Base-by-base conservation (phyloP, 2,329 filamentous ascomycete genomes). In the Aspergillus pseudoviridinutans region DNA sequence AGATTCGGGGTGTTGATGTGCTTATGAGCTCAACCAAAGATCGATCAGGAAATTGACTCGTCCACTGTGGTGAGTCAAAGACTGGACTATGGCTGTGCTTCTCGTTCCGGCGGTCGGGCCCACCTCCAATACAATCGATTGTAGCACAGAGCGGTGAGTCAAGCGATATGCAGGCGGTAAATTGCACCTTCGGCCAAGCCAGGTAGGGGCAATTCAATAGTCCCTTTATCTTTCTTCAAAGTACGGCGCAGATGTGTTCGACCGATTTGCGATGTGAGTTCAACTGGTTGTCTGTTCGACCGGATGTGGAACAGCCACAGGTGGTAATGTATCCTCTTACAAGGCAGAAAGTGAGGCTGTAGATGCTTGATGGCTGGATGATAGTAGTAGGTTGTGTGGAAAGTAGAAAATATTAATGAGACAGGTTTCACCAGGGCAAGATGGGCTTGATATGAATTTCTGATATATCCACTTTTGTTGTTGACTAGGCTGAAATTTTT, bases 21-120 rank as follows among this genome's bases (percentile, higher is more conserved):
- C 63, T 69, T 66, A 66, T 68, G 64, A 68, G 61, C 60, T 66
- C 58, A 61, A 59, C 54, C 25, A 47, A 49, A 58, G 58, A 64
- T 42, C 24, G 44, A 25, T 46, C 46, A 41, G 41, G 51, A 56
- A 46, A 53, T 50, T 70, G 68, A 71, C 68, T 71, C 66, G 64
- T 67, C 64, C 60, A 62, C 42, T 59, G 51, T 63, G 59, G 67
- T 71, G 69, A 71, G 68, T 71, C 69, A 71, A 66, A 58, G 54
- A 29, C 28, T 29, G 28, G 9, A 29, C 28, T 29, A 29, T 12
- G 10, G 28, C 25, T 25, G 25, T 5, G 25, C 25, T 25, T 47
- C 55, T 61, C 42, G 38, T 54, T 63, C 54, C 58, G 59, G 63
- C 61, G 58, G 57, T 56, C 27, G 27, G 32, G 53, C 55, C 57